A percentile compares a stretch with the other conserved stretches of the same genome.
Evolutionary conservation across 495 filamentous ascomycete species (phyloP).

Genomic region (Polyplosphaeria fusca): DNA sequence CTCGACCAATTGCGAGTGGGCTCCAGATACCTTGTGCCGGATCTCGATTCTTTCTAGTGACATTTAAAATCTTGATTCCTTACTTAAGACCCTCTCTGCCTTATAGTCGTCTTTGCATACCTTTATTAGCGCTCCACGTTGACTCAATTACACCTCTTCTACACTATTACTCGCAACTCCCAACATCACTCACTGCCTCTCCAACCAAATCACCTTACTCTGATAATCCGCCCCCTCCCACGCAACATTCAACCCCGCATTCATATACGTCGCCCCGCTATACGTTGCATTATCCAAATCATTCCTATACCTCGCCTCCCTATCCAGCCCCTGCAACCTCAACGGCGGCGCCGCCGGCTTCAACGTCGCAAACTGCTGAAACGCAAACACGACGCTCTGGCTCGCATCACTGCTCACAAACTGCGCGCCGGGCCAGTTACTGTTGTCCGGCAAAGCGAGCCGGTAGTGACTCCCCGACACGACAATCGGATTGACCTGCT

Average conservation of each 20-base stretch:
- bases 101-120: too few species aligned
- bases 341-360: conserved; percentile 48
- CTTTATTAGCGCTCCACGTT: too few species aligned
- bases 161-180: too few species aligned
- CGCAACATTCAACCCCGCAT: conserved; percentile 39
- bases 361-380: conserved; percentile 47
- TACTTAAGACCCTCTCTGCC: too few species aligned
- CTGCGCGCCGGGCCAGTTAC: conserved; percentile 54
- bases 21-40: too few species aligned
- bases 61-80: too few species aligned
- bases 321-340: conserved; percentile 48
- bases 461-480: conserved; percentile 52
- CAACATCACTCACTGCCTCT: conserved; percentile 23
- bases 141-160: too few species aligned
- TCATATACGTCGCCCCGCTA: conserved; percentile 51
- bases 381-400: conserved; percentile 50
- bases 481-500: conserved; percentile 52
- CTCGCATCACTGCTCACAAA: conserved; percentile 48
- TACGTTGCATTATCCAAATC: conserved; percentile 45
- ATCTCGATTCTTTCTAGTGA: too few species aligned
- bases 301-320: conserved; percentile 42
- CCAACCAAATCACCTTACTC: conserved; percentile 24
- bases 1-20: too few species aligned
- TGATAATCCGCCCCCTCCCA: conserved; percentile 24
- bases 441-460: conserved; percentile 51